Conservation (phyloP, 305 asterid genomes). For the Vinca major region DNA sequence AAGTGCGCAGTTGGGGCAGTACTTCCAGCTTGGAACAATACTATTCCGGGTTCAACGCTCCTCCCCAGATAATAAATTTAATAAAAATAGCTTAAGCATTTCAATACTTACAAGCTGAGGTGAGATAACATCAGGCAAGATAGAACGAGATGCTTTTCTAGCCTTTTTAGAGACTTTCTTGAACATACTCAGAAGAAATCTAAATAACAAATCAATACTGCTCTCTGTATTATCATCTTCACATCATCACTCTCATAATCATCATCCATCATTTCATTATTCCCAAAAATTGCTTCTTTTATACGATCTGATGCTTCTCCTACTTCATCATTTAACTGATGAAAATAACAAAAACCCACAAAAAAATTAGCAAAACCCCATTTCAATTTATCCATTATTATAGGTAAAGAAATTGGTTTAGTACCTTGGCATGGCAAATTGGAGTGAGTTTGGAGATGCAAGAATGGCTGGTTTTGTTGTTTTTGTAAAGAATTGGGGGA, state of each 20-base stretch:
- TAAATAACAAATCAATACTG: slow-evolving; percentile 28
- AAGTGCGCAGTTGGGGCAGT: too few relatives aligned
- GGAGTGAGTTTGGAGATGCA: neutral
- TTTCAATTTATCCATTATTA: too few relatives aligned
- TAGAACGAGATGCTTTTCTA: slow-evolving; percentile 26
- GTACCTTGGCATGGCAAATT: slow-evolving; percentile 11
- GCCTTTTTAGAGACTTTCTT: slow-evolving; percentile 29
- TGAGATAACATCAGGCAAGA: slow-evolving; percentile 28
- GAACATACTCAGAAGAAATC: slow-evolving; percentile 28
- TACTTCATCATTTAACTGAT: slow-evolving; percentile 21
- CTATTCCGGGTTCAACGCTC: too few relatives aligned
- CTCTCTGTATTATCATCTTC: slow-evolving; percentile 29
- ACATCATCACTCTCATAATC: slow-evolving; percentile 23
- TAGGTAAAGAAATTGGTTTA: neutral
- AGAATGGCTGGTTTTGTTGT: neutral
- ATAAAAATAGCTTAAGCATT: neutral
- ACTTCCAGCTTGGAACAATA: too few relatives aligned
- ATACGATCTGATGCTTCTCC: slow-evolving; percentile 23
- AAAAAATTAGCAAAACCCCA: neutral
- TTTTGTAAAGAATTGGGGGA: neutral
- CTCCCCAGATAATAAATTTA: too few relatives aligned
- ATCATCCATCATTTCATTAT: slow-evolving; percentile 13
- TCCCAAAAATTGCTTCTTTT: slow-evolving; percentile 17
- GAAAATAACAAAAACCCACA: neutral
- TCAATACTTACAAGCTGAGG: slow-evolving; percentile 28